Conservation (phyloP, 305 asterid species). For the Plantago lanceolata region DNA sequence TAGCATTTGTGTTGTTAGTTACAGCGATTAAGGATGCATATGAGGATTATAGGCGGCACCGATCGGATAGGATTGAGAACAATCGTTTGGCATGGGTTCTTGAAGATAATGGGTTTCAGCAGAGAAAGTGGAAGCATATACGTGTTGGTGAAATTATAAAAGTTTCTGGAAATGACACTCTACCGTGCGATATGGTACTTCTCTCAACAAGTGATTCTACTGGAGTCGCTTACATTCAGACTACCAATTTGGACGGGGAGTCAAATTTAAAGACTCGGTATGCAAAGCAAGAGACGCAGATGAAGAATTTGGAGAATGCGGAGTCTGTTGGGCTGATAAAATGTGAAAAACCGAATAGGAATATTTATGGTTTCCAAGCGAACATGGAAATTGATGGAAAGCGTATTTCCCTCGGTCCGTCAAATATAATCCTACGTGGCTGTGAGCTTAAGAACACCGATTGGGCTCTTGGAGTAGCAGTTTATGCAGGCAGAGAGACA, state of each 20-base stretch:
- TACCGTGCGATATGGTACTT: conserved; percentile 96
- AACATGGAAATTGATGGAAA: conserved; percentile 84
- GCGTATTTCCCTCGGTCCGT: conserved; percentile 86
- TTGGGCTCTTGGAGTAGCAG: conserved; percentile 84
- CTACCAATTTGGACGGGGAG: conserved; percentile 92
- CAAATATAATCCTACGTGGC: conserved; percentile 86
- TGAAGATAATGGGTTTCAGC: conserved; percentile 44
- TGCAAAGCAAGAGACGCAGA: conserved; percentile 92
- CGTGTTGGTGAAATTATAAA: conserved; percentile 77
- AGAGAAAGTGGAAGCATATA: conserved; percentile 79
- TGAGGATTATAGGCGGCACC: conserved; percentile 85
- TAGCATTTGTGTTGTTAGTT: conserved; percentile 78
- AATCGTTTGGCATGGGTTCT: conserved; percentile 66
- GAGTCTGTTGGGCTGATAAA: conserved; percentile 62
- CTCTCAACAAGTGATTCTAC: conserved; percentile 85
- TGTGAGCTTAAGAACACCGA: conserved; percentile 92
- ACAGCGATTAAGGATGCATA: conserved; percentile 90
- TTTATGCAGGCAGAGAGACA: conserved; percentile 87
- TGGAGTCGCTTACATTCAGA: conserved; percentile 92
- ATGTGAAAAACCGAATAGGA: conserved; percentile 93
- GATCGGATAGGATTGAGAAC: conserved; percentile 86
- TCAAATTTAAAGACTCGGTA: conserved; percentile 92
- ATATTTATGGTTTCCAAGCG: conserved; percentile 86
- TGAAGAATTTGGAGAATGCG: conserved; percentile 46
- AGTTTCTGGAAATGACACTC: conserved; percentile 55